Base-by-base conservation (phyloP, 2,329 filamentous ascomycete genomes). In the Nannizzia gypsea region DNA sequence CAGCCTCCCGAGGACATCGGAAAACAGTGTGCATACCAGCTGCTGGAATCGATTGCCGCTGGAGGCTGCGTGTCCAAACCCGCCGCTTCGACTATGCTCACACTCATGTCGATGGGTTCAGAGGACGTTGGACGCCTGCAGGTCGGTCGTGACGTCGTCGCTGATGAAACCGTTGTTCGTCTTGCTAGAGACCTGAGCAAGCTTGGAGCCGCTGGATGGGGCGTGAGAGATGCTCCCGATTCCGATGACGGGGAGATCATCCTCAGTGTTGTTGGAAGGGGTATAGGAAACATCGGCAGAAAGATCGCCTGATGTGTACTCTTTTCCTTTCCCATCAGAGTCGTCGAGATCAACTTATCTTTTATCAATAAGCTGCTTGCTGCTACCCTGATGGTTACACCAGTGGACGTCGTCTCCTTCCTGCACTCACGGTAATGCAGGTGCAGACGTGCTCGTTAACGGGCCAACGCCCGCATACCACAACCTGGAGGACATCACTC, bases 81-180 rank as follows among this genome's bases (percentile, higher is more conserved):
- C 2, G 88, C 89, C 1, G 85, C 86, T 3, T 79, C 83, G 2
- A 92, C 87, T 0, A 81, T 96, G 64, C 73, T 99, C 58, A 88
- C 86, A 17, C 78, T 99, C 63, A 99, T 99, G 93, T 90, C 91
- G 36, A 97, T 99, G 93, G 93, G 93, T 0, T 89, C 88, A 0
- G 93, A 97, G 71, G 93, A 99, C 72, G 90, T 99, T 13, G 93
- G 93, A 3, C 82, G 93, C 61, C 73, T 99, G 65, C 83, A 89
- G 63, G 71, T 99, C 61, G 90, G 91, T 34, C 85, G 84, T 67
- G 88, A 92, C 54, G 84, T 96, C 0, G 74, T 97, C 52, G 91
- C 85, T 0, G 87, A 85, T 2, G 89, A 96, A 70, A 86, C 89
- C 62, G 78, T 90, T 58, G 81, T 99, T 60, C 83, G 84, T 56